Base-by-base conservation (phyloP, 805 yeast genomes). In the Cyberlindnera bimundalis region DNA sequence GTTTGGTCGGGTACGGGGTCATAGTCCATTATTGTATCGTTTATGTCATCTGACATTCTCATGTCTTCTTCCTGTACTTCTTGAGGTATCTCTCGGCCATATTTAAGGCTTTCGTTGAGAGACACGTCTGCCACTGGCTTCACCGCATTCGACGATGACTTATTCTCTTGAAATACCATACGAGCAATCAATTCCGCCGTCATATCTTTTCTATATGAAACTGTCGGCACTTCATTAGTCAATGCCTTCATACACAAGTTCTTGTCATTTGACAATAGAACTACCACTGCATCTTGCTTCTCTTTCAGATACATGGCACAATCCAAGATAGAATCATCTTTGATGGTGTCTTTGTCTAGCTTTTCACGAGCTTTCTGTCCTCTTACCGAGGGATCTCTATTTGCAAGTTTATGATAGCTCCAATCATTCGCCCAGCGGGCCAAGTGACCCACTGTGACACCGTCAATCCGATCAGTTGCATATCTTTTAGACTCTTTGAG, bases 321-420 rank as follows among this genome's bases (percentile, higher is more conserved):
- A 59, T 90, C 96, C 30, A 89, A 62, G 46, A 90, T 89, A 0
- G 95, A 73, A 53, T 89, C 95, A 60, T 90, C 97, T 43, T 84
- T 81, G 0, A 39, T 39, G 2, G 78, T 58, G 2, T 53, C 38
- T 8, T 57, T 55, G 42, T 80, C 78, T 1, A 81, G 33, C 19
- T 66, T 60, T 56, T 89, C 86, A 21, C 65, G 59, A 14, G 72
- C 31, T 47, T 71, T 76, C 58, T 90, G 96, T 0, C 86, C 95
- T 34, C 72, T 62, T 0, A 89, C 74, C 0, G 72, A 67, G 1
- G 73, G 62, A 23, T 70, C 66, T 4, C 59, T 55, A 6, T 69
- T 66, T 3, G 89, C 84, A 16, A 90, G 63, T 34, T 71, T 65
- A 15, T 62, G 56, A 51, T 78, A 85, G 11, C 86, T 72, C 96